A percentile compares a stretch with the other conserved stretches of the same genome.
These are phyloP conservation scores for Diplodia corticola DNA, from an alignment of 2,329 filamentous ascomycete species.

Conservation along the genomic window DNA sequence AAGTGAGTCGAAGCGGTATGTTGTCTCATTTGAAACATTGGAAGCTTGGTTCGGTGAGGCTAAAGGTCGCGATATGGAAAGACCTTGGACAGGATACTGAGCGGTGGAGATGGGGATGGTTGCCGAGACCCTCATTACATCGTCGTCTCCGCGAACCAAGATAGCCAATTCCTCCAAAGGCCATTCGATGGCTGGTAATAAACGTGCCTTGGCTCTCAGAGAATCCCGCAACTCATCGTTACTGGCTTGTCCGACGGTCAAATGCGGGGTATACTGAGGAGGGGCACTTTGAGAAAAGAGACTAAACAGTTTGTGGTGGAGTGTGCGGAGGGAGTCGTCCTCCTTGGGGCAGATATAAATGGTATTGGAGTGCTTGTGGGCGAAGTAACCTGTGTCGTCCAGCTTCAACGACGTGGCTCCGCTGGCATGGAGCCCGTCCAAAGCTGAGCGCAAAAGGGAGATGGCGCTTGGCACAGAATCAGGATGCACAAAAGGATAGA, in stretches of 20 bases:
- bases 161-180: conserved; percentile 52
- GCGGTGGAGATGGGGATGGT: conserved; percentile 41
- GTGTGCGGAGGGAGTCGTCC: background rate
- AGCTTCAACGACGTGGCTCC: conserved; percentile 32
- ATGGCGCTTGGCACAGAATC: conserved; percentile 50
- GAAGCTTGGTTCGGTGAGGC: background rate
- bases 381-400: conserved; percentile 49
- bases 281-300: conserved; percentile 29
- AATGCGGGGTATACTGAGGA: conserved; percentile 49
- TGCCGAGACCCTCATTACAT: conserved; percentile 60
- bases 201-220: conserved; percentile 54
- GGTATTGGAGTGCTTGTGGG: conserved; percentile 53
- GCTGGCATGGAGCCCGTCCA: conserved; percentile 27
- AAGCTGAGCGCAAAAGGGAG: conserved; percentile 41
- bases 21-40: conserved; percentile 30
- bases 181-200: conserved; percentile 54
- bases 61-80: background rate
- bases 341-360: conserved; percentile 30
- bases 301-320: conserved; percentile 34
- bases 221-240: conserved; percentile 50
- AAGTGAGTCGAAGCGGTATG: conserved; percentile 34
- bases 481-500: conserved; percentile 64
- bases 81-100: background rate
- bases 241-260: conserved; percentile 63
- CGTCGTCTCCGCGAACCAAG: conserved; percentile 49